Percentiles rank a stretch among this genome's conserved stretches.
Evolutionary conservation across 352 stramenopile species (phyloP).

Genomic region (Globisporangium splendens): DNA sequence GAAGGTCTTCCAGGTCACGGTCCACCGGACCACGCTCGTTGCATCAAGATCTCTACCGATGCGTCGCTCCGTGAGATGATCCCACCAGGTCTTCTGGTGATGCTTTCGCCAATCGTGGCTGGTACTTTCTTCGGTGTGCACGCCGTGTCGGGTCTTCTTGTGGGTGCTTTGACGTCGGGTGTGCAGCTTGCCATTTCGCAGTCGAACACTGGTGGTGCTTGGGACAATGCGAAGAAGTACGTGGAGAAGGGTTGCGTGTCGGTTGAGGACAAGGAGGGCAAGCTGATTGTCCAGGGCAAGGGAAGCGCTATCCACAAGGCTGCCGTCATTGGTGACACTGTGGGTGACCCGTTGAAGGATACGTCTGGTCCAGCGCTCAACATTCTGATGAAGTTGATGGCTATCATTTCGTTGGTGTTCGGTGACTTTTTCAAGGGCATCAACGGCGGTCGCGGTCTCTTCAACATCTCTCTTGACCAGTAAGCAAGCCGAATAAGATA

Average conservation of each 20-base stretch:
- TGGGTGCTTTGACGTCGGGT: slow-evolving; percentile 93
- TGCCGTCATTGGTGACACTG: slow-evolving; percentile 96
- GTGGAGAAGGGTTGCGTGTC: slow-evolving; percentile 95
- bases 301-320: slow-evolving; percentile 98
- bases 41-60: slow-evolving; percentile 99
- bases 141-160: slow-evolving; percentile 96
- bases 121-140: slow-evolving; percentile 98
- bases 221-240: slow-evolving; percentile 99
- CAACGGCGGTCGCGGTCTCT: slow-evolving; percentile 93
- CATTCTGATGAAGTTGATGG: slow-evolving; percentile 99
- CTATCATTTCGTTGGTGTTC: slow-evolving; percentile 99
- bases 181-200: slow-evolving; percentile 99
- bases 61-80: slow-evolving; percentile 99
- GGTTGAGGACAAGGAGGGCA: slow-evolving; percentile 90
- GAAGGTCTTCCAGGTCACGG: slow-evolving; percentile 90
- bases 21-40: slow-evolving; percentile 86
- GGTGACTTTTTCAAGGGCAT: slow-evolving; percentile 98
- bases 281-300: slow-evolving; percentile 91
- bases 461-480: slow-evolving; percentile 70
- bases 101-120: slow-evolving; percentile 97
- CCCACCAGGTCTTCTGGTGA: slow-evolving; percentile 96
- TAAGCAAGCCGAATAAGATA: slow-evolving; percentile 1
- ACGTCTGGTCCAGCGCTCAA: slow-evolving; percentile 99
- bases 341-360: slow-evolving; percentile 99
- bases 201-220: slow-evolving; percentile 99